Evolutionary conservation across 306 rosid genomes (phyloP).

Genomic region (Senna siamea): DNA sequence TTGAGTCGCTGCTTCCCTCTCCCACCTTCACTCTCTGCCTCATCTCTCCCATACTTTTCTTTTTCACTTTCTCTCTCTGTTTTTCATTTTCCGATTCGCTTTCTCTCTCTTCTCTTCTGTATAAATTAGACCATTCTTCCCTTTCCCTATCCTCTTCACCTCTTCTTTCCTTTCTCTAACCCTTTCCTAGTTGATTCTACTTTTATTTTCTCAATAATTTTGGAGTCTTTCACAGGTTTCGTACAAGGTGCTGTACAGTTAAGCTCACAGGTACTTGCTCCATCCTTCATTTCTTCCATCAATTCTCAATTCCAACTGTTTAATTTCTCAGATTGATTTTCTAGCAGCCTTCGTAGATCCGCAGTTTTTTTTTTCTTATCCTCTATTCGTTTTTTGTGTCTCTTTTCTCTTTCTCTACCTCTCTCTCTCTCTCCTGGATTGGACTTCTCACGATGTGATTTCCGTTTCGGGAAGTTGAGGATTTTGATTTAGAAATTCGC

Average conservation of each 20-base stretch:
- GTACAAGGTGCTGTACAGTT: neutral
- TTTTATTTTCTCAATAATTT: neutral
- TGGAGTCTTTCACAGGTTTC: neutral
- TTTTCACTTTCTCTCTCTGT: conserved; percentile 7
- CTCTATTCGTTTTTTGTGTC: too few species aligned
- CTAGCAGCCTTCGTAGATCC: too few species aligned
- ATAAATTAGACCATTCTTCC: neutral
- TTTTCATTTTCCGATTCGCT: conserved; percentile 9
- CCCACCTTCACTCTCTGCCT: conserved; percentile 19
- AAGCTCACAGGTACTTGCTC: conserved; percentile 1
- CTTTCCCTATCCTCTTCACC: neutral
- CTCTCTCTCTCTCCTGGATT: too few species aligned
- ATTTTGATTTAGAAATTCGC: conserved; percentile 4
- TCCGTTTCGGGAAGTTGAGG: too few species aligned
- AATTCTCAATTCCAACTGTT: too few species aligned
- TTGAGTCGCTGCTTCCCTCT: conserved; percentile 19
- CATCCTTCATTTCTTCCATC: neutral
- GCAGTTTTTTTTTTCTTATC: too few species aligned
- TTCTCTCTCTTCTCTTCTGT: conserved; percentile 33
- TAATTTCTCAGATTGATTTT: too few species aligned
- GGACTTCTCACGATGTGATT: too few species aligned
- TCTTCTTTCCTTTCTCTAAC: neutral
- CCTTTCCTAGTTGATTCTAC: neutral
- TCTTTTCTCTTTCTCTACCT: too few species aligned
- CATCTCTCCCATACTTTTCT: conserved; percentile 6